Evolutionary conservation across 2,329 filamentous ascomycete species (phyloP), one percentile per base, ranked within the genome.

Genomic region (Chrysoporthe cubensis): DNA sequence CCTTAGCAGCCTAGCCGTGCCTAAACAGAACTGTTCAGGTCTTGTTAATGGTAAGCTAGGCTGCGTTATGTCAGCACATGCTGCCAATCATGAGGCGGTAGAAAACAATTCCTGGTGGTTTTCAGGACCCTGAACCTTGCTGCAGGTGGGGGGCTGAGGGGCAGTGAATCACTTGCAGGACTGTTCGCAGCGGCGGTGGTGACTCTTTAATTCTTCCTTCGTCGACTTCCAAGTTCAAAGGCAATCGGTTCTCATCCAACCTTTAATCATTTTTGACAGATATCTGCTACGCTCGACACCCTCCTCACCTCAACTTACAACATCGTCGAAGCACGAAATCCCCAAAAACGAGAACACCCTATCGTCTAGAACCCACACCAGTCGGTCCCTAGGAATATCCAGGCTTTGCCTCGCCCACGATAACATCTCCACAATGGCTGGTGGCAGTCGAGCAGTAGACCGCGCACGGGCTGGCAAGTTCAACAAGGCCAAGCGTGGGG

Each of bases 401-500:
- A n/a, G 14, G 6, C 40, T 16, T 18, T n/a, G n/a, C 44, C 6
- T 48, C 44, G 16, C 44, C 16, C 44, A 48, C 44, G n/a, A n/a
- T 48, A 48, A 21, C 18, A 48, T 48, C 18, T 6, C 18, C n/a
- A 58, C 8, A 60, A 85, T 88, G 85, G 78, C 83, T 76, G 78
- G 79, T 71, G 76, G 78, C 64, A 80, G 84, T 56, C 83, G 82
- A 71, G 75, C 79, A 52, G 83, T 78, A 78, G 85, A 90, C 72
- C 87, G 93, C 78, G 94, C 93, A 74, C 91, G 94, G 77, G 94
- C 91, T 75, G 93, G 94, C 81, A 98, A 98, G 83, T 97, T 95
- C 80, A 92, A 89, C 83, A 98, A 97, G 84, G 93, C 91, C 73
- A 94, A 93, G 74, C 88, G 95, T 81, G 95, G 95, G 86, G 94